Base-by-base conservation (phyloP, 139 green algal species). In the Chlorella sorokiniana region DNA sequence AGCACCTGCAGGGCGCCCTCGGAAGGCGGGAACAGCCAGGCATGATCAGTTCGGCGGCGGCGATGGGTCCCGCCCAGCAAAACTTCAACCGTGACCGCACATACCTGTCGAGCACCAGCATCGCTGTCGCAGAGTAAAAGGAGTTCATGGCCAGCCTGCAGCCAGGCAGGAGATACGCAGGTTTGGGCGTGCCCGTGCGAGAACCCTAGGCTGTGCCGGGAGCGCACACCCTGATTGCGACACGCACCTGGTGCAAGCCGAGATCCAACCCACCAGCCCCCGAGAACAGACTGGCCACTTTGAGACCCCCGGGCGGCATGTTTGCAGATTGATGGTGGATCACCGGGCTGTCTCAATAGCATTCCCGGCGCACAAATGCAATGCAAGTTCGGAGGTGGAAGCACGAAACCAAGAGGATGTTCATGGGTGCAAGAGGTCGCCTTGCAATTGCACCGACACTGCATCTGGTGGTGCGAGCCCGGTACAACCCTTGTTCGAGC, bases 121-220 rank as follows among this genome's bases (percentile, higher is more conserved):
- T 96, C 94, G 22, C 54, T 86, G 59, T 96, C 94, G 78, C 94
- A 96, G 51, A 95, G 88, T 56, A 97, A 42, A 18, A 97, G 90
- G 25, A 97, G 87, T 78, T 96, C 88, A 64, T 97, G 94, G 0
- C 94, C 94, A 29, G 92, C 91, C 91, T 96, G 84, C 62, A 83
- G 14, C 22, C 16, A 38, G 1, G 62, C n/a, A 37, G 9, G 18
- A 31, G 35, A 8, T 31, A 22, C 10, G 11, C 29, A 44, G 18
- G 41, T 35, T 27, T 42, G 41, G 27, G 70, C 51, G 31, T 5
- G 45, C 33, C 41, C 41, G 27, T 4, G 41, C 14, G 29, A 71
- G 3, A 73, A 31, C 48, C 23, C 38, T 71, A 48, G 11, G 7
- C 22, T 33, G 9, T 16, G 7, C 1, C 1, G 1, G 0, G 5